Evolutionary conservation across 1,284 basidiomycete genomes (phyloP), one percentile per base, ranked within the genome.

Genomic region (Anthracocystis panici-leucophaei): DNA sequence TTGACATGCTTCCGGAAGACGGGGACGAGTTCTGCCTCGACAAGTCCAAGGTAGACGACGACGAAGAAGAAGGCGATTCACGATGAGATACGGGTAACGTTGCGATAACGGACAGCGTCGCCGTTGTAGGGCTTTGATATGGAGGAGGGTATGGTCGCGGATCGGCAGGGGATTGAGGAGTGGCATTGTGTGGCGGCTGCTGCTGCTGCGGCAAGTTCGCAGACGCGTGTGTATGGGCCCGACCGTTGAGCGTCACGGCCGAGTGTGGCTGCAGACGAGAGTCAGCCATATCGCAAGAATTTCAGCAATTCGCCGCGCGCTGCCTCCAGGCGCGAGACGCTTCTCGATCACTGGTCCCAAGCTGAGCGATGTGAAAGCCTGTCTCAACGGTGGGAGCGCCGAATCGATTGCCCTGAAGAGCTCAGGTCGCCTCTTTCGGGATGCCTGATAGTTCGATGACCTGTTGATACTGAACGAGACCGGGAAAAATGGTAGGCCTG

Each of bases 211-310:
- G 57, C 48, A 35, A 51, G 27, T 23, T 21, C 18, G 50, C 18
- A 35, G 49, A 60, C 50, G 42, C 57, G 57, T 45, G 49, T 53
- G 57, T 52, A 46, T 53, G 50, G 20, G 57, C 2, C 10, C n/a
- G 38, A 20, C n/a, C 40, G 25, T 29, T 50, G 31, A 16, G 38
- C 48, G 14, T 45, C 57, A 53, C 49, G 50, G 57, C 42, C 33
- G 50, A 60, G 41, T 60, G 41, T 42, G 40, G 16, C 33, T 20
- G 27, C 3, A 21, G 20, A 23, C 20, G 57, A 29, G 50, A 10
- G 7, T 35, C 31, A 11, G 57, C 35, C 57, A 60, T 60, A 14
- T 27, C 18, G 38, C 16, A 7, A 7, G 20, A 50, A 38, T 38
- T 50, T 48, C 27, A 18, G 46, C 46, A 29, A 48, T 48, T 48